Conservation (phyloP, 768 basidiomycete genomes). For the Amanita molliuscula region DNA sequence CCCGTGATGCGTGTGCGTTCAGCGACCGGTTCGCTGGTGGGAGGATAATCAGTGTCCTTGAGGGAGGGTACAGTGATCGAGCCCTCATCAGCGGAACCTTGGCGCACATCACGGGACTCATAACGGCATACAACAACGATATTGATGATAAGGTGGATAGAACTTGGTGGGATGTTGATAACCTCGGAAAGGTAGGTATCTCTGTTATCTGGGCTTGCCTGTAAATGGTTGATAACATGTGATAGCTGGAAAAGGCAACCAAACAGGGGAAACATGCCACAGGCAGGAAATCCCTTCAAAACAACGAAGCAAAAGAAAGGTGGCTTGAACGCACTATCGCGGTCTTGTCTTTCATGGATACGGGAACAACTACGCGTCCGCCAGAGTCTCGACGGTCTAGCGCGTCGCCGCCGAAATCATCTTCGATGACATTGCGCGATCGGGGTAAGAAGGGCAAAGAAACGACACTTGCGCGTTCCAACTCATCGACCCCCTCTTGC, state of each 20-base stretch:
- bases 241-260: slow-evolving; percentile 55
- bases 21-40: slow-evolving; percentile 58
- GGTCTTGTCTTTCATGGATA: slow-evolving; percentile 36
- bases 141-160: slow-evolving; percentile 27
- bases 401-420: slow-evolving; percentile 15
- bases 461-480: neutral
- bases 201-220: neutral
- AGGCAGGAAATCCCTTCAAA: slow-evolving; percentile 29
- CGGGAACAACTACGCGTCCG: slow-evolving; percentile 13
- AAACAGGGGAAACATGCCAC: slow-evolving; percentile 42
- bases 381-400: slow-evolving; percentile 12
- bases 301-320: slow-evolving; percentile 22
- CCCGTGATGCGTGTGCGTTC: slow-evolving; percentile 56
- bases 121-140: slow-evolving; percentile 6
- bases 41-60: slow-evolving; percentile 77
- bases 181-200: slow-evolving; percentile 43
- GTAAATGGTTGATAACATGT: neutral
- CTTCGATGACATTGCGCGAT: slow-evolving; percentile 41
- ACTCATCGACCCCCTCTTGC: slow-evolving; percentile 11
- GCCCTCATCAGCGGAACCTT: slow-evolving; percentile 78
- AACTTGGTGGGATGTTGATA: slow-evolving; percentile 57
- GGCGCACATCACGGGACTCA: slow-evolving; percentile 71
- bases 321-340: slow-evolving; percentile 53
- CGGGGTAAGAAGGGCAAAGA: slow-evolving; percentile 32
- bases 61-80: slow-evolving; percentile 91